Conservation (phyloP, 495 filamentous ascomycete genomes). For the Entonaema liquescens region DNA sequence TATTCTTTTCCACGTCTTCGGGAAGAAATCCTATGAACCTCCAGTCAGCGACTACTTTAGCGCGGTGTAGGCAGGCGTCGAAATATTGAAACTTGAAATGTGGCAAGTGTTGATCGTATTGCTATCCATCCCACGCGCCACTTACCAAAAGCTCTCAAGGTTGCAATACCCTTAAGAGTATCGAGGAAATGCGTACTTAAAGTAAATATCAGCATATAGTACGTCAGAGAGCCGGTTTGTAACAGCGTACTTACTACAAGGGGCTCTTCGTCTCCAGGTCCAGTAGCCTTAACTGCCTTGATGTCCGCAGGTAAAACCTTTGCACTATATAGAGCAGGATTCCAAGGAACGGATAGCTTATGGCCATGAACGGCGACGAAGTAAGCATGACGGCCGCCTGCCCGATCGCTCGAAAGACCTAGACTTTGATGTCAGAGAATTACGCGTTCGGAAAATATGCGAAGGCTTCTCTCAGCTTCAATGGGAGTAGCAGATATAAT, state of each 20-base stretch:
- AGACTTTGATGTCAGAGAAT: neutral
- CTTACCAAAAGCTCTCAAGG: neutral
- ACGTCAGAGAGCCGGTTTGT: neutral
- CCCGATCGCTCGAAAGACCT: neutral
- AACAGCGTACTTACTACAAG: neutral
- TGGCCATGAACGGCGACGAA: slow-evolving; percentile 47
- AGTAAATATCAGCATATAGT: neutral
- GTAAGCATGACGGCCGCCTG: neutral
- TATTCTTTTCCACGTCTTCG: slow-evolving; percentile 60
- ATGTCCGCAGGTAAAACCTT: slow-evolving; percentile 68
- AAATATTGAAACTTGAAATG: neutral
- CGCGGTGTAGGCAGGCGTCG: neutral
- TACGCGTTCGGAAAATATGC: neutral
- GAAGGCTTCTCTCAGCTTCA: too few relatives aligned
- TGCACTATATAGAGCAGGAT: slow-evolving; percentile 61
- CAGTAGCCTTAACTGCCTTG: slow-evolving; percentile 30
- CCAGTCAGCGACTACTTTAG: neutral
- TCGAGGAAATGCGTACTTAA: neutral
- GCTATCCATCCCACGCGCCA: neutral
- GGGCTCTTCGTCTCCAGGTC: neutral
- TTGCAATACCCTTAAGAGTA: neutral
- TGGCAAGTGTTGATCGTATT: neutral
- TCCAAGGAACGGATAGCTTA: slow-evolving; percentile 37
- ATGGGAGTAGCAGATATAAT: too few relatives aligned
- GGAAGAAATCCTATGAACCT: slow-evolving; percentile 15